Conservation (phyloP, 306 rosid species). For the cucumber (Cucumis sativus) region Cucumber_9930_V3 NC_026655.2:3353001-3353500, state of each 20-base stretch:
- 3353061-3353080: conserved; percentile 12
- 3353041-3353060: neutral
- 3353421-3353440: conserved; percentile 83
- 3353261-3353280: neutral
- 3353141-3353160: conserved; percentile 62
- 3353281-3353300: neutral
- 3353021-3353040: neutral
- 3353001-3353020: neutral
- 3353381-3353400: conserved; percentile 57
- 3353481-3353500: conserved; percentile 75
- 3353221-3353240: conserved; percentile 41
- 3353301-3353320: neutral
- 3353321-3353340: neutral
- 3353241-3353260: conserved; percentile 29
- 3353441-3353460: conserved; percentile 34
- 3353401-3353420: conserved; percentile 86
- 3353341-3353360: neutral
- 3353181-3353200: conserved; percentile 58
- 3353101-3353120: conserved; percentile 56
- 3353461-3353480: conserved; percentile 62
- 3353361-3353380: conserved; percentile 30
- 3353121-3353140: conserved; percentile 70
- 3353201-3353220: conserved; percentile 51
- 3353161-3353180: conserved; percentile 78
- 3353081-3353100: conserved; percentile 82